Base-by-base conservation (phyloP, 345 rosid species). In the Salix arbutifolia region DNA sequence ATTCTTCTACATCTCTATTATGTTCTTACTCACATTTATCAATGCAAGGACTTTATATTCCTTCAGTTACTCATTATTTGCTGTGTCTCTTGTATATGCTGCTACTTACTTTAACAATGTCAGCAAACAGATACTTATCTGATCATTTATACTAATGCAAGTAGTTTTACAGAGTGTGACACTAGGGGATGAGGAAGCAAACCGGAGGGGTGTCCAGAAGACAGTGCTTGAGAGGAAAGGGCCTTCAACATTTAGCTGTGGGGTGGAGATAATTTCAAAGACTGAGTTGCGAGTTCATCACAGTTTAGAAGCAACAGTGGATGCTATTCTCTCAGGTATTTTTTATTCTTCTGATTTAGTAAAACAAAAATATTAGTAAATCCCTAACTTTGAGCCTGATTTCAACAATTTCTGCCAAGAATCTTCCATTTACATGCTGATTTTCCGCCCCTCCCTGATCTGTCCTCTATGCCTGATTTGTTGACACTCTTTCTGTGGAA, bases 291-390 rank as follows among this genome's bases (percentile, higher is more conserved):
- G 93, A 76, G 91, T 94, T 84, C 97, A 94, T 89, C 87, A 85
- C 73, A 86, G 91, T 84, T 91, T 94, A 76, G 98, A 92, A 84
- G 94, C 90, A 77, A 91, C 98, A 75, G 97, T 94, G 46, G 97
- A 94, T 87, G 89, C 91, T 44, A 56, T 92, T 84, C 95, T 94
- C 66, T 79, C 92, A 78, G 97, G 97, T 88, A 74, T 38, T 40
- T 31, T 38, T 35, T 38, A 77, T 75, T 26, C 68, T 71, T 48
- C 26, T 40, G 53, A 44, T 64, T 67, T 40, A 61, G 67, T 33
- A 42, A 48, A n/a, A 61, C 3, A 18, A 72, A 70, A 23, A 35
- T 21, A 19, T n/a, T n/a, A n/a, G n/a, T n/a, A n/a, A n/a, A n/a
- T n/a, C 35, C 35, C 35, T 33, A 33, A 33, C 37, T 33, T 33